phyloP scores from a whole-genome alignment of 768 basidiomycete genomes.

The Cystofilobasidium macerans region DNA sequence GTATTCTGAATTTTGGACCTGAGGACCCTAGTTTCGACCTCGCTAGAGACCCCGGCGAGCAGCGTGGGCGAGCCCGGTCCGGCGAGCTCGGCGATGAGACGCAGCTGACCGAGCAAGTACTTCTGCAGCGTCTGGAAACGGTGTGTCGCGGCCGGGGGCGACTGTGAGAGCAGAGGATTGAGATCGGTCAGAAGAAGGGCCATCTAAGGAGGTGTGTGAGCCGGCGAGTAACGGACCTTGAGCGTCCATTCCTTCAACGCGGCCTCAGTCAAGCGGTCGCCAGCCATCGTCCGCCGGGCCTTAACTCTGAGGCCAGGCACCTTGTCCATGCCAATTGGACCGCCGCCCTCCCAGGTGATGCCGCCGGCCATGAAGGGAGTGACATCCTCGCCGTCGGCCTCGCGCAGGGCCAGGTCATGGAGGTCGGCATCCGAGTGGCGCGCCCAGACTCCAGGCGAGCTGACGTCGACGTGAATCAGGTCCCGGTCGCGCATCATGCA shows the following conservation, averaged over 20 bases:
- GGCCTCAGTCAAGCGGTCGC: conserved; percentile 15
- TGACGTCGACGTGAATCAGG: conserved; percentile 89
- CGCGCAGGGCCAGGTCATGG: conserved; percentile 62
- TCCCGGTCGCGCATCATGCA: conserved; percentile 98
- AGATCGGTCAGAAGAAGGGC: neutral
- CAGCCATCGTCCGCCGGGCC: conserved; percentile 10
- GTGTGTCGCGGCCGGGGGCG: conserved; percentile 24
- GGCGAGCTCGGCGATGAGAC: conserved; percentile 13
- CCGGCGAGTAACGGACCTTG: conserved; percentile 9
- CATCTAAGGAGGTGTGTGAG: neutral
- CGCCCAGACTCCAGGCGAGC: conserved; percentile 77
- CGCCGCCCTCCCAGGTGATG: conserved; percentile 23
- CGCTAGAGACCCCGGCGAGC: neutral
- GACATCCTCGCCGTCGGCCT: conserved; percentile 49
- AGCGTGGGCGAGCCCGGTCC: neutral
- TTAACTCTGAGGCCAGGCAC: conserved; percentile 10
- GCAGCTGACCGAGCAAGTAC: conserved; percentile 17
- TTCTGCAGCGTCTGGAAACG: conserved; percentile 24
- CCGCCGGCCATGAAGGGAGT: conserved; percentile 10
- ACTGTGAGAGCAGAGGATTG: neutral
- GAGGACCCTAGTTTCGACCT: conserved; percentile 14
- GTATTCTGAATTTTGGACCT: conserved; percentile 18
- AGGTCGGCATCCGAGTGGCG: conserved; percentile 73
- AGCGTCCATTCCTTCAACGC: conserved; percentile 24
- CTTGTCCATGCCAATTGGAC: conserved; percentile 25